These are phyloP conservation scores for Candida tropicalis DNA, from an alignment of 1,139 yeast genomes.

Conservation along the genomic window DNA sequence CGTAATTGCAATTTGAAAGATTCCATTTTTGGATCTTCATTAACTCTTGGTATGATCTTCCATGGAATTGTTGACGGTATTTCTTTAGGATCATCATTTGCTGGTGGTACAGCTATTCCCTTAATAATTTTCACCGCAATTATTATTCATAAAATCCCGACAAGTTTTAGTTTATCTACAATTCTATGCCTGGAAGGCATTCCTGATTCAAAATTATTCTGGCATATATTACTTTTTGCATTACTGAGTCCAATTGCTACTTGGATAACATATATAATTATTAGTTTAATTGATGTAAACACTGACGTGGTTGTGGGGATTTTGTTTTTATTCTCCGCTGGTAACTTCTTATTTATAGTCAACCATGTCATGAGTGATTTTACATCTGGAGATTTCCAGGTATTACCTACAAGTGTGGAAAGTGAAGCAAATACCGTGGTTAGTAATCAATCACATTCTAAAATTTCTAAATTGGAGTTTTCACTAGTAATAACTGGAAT, in stretches of 20 bases:
- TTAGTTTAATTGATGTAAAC: constrained; percentile 30
- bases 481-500: constrained; percentile 19
- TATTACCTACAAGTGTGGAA: constrained; percentile 14
- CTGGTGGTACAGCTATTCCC: constrained; percentile 48
- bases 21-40: constrained; percentile 35
- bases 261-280: constrained; percentile 43
- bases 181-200: constrained; percentile 48
- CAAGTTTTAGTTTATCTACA: constrained; percentile 68
- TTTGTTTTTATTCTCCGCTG: constrained; percentile 64
- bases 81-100: constrained; percentile 67
- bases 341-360: constrained; percentile 73
- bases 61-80: constrained; percentile 77
- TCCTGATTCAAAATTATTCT: constrained; percentile 30
- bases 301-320: constrained; percentile 51
- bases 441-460: constrained; percentile 6
- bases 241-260: constrained; percentile 57
- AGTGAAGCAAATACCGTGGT: constrained; percentile 12
- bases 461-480: constrained; percentile 13
- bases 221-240: constrained; percentile 51
- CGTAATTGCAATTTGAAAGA: constrained; percentile 19
- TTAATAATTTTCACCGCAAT: constrained; percentile 60
- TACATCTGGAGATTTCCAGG: constrained; percentile 6
- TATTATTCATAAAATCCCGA: constrained; percentile 73
- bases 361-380: constrained; percentile 57
- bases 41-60: constrained; percentile 63